Evolutionary conservation across 2,329 filamentous ascomycete species (phyloP).

Genomic region (Epicoccum sorghinum): DNA sequence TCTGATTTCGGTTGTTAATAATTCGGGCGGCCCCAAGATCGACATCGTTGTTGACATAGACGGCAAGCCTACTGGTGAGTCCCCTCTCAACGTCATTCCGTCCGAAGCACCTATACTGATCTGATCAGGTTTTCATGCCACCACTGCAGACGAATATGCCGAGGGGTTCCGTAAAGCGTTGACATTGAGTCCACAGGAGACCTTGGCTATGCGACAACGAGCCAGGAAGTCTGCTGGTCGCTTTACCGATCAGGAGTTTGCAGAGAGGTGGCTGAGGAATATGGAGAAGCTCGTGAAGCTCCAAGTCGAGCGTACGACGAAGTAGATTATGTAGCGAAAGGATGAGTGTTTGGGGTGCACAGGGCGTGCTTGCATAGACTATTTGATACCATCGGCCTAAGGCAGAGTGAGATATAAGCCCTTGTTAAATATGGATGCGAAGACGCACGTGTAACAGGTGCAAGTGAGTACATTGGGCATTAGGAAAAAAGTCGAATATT

Average conservation of each 20-base stretch:
- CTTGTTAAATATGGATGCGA: no score
- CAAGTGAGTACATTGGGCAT: no score
- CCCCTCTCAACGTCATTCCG: neutral
- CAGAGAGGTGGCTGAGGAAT: constrained; percentile 75
- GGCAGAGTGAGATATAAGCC: no score
- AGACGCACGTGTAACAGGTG: no score
- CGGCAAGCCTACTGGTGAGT: constrained; percentile 74
- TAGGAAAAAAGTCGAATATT: no score
- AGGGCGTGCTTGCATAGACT: constrained; percentile 5
- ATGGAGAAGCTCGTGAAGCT: constrained; percentile 72
- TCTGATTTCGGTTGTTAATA: constrained; percentile 88
- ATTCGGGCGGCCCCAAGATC: constrained; percentile 89
- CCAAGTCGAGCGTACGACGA: constrained; percentile 32
- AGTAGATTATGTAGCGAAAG: neutral
- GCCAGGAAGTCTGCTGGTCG: constrained; percentile 79
- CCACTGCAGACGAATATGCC: constrained; percentile 78
- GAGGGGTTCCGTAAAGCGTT: constrained; percentile 79
- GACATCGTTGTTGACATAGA: constrained; percentile 89
- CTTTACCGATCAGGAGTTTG: constrained; percentile 89
- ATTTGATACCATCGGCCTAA: constrained; percentile 11
- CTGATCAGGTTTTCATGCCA: constrained; percentile 79
- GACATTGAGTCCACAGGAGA: constrained; percentile 66
- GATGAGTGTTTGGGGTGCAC: neutral
- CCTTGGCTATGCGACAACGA: constrained; percentile 73
- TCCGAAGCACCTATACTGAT: constrained; percentile 1